A percentile compares a stretch with the other conserved stretches of the same genome.
phyloP scores from a whole-genome alignment of 2,329 filamentous ascomycete species.

The Dryadomyces quercus-mongolicae region DNA sequence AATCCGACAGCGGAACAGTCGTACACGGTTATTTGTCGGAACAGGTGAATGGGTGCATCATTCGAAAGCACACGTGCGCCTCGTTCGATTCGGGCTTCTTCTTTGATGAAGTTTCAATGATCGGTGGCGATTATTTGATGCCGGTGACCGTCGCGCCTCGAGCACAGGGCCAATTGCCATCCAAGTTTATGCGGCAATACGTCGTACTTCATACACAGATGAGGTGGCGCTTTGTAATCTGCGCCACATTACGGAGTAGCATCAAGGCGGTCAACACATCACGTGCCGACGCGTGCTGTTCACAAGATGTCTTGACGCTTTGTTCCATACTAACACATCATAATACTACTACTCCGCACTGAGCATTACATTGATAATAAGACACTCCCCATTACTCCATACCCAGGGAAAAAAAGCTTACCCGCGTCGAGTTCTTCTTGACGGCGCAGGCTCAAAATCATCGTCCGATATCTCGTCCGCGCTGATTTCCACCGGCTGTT shows the following conservation, averaged over 20 bases:
- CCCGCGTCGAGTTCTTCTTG: conserved; percentile 1
- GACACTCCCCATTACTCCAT: no score
- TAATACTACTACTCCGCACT: no score
- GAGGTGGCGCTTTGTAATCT: not conserved
- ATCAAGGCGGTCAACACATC: not conserved
- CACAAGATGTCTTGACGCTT: no score
- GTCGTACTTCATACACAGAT: not conserved
- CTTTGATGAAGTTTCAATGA: conserved; percentile 11
- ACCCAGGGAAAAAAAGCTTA: not conserved
- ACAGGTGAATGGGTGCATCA: conserved; percentile 3
- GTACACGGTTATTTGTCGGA: conserved; percentile 2
- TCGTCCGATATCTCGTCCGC: conserved; percentile 14
- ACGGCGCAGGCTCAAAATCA: conserved; percentile 11
- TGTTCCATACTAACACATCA: no score
- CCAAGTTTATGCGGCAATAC: not conserved
- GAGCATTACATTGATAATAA: no score
- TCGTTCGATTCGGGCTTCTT: conserved; percentile 8
- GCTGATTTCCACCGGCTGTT: conserved; percentile 8
- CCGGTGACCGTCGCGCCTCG: conserved; percentile 1
- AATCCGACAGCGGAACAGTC: not conserved
- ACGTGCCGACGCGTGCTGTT: not conserved
- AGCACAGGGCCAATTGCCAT: not conserved
- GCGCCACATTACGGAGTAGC: not conserved
- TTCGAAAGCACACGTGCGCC: conserved; percentile 4
- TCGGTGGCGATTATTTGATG: conserved; percentile 10